A percentile compares a stretch with the other conserved stretches of the same genome.
These are phyloP conservation scores for Avena insularis DNA, from an alignment of 176 grass and related monocot species.

Conservation along the genomic window DNA sequence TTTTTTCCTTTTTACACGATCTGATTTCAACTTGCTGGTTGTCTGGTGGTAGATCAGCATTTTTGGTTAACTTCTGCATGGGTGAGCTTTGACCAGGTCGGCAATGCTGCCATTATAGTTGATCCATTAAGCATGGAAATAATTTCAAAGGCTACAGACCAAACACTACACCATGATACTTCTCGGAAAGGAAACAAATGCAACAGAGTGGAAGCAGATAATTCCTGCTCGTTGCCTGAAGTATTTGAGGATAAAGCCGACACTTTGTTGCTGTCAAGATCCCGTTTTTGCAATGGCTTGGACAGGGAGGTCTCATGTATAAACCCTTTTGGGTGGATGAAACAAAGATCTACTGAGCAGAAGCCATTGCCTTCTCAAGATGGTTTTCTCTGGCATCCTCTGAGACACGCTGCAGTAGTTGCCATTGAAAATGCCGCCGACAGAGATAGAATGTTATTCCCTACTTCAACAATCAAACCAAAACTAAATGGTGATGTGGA, in stretches of 20 bases:
- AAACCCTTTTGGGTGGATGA: conserved; percentile 77
- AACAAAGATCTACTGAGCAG: conserved; percentile 38
- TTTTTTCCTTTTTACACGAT: neutral
- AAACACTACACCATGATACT: conserved; percentile 40
- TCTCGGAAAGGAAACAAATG: conserved; percentile 34
- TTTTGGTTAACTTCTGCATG: neutral
- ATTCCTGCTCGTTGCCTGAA: neutral
- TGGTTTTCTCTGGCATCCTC: conserved; percentile 77
- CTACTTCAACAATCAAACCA: conserved; percentile 34
- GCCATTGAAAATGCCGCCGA: conserved; percentile 82
- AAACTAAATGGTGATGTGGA: conserved; percentile 41
- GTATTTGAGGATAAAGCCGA: neutral
- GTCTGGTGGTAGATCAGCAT: neutral
- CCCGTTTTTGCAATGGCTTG: conserved; percentile 29
- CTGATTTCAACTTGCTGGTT: conserved; percentile 12
- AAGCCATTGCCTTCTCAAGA: conserved; percentile 36
- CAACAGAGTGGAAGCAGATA: conserved; percentile 34
- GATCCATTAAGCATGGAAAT: conserved; percentile 74
- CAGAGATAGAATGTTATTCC: conserved; percentile 70
- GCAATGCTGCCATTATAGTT: conserved; percentile 84
- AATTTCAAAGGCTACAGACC: conserved; percentile 68
- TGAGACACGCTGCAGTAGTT: conserved; percentile 82
- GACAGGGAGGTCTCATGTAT: conserved; percentile 64
- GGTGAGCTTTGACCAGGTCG: conserved; percentile 48
- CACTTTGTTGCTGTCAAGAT: neutral